These are phyloP conservation scores for Dicorynia guianensis DNA, from an alignment of 306 rosid species.

Conservation along the genomic window DNA sequence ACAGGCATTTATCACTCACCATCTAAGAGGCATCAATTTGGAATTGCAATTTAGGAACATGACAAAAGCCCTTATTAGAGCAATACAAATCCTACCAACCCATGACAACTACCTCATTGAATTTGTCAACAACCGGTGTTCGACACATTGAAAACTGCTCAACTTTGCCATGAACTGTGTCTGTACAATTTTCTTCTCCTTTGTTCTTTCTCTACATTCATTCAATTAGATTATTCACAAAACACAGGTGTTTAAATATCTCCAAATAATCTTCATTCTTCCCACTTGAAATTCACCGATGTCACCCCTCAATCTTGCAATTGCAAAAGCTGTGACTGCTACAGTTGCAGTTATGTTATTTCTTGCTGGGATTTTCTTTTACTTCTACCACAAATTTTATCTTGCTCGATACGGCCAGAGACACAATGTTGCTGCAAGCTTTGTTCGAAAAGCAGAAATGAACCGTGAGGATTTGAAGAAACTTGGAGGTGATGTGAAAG, in stretches of 20 bases:
- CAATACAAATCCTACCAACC: too few relatives aligned
- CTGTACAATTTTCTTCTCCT: conserved; percentile 7
- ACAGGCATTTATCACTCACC: too few relatives aligned
- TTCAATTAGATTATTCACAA: not conserved
- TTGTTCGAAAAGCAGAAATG: conserved; percentile 41
- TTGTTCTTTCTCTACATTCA: not conserved
- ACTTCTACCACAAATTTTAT: conserved; percentile 43
- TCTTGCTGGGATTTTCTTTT: conserved; percentile 49
- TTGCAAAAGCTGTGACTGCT: conserved; percentile 59
- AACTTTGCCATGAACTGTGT: not conserved
- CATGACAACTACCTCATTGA: too few relatives aligned
- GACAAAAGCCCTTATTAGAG: too few relatives aligned
- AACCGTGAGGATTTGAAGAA: conserved; percentile 48
- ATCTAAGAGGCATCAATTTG: too few relatives aligned
- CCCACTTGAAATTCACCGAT: conserved; percentile 38
- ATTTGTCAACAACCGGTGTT: too few relatives aligned
- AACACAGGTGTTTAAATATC: conserved; percentile 4
- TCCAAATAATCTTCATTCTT: conserved; percentile 16
- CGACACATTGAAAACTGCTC: too few relatives aligned
- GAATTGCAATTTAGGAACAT: too few relatives aligned
- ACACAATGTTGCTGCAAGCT: conserved; percentile 42
- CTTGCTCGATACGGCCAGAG: conserved; percentile 41
- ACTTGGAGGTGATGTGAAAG: conserved; percentile 57
- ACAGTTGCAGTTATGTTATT: conserved; percentile 57
- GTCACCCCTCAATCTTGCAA: conserved; percentile 40